These are phyloP conservation scores for Tricholoma saponaceum DNA, from an alignment of 768 basidiomycete genomes.

Conservation along the genomic window DNA sequence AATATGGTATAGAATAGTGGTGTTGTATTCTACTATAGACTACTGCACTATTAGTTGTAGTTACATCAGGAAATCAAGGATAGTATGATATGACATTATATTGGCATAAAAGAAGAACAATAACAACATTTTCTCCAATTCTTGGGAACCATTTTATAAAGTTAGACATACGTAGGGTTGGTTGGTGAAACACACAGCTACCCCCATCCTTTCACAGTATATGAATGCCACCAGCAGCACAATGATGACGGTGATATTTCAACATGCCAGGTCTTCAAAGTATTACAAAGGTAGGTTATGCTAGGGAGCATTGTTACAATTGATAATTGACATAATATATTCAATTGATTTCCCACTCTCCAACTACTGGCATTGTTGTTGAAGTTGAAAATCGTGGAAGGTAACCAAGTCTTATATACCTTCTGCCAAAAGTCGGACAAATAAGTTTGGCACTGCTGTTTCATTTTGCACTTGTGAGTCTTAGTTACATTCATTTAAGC, in stretches of 20 bases:
- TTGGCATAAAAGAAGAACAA: background rate
- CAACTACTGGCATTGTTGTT: background rate
- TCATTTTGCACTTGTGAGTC: background rate
- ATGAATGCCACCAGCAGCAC: background rate
- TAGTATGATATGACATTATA: background rate
- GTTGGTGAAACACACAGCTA: background rate
- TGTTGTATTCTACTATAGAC: too few species aligned
- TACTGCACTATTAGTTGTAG: too few species aligned
- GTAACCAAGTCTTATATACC: background rate
- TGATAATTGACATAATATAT: background rate
- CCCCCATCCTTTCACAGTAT: background rate
- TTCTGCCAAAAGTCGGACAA: background rate
- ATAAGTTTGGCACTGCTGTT: background rate
- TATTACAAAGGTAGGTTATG: background rate
- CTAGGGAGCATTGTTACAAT: background rate
- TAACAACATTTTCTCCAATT: background rate
- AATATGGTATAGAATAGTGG: too few species aligned
- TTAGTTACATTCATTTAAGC: background rate
- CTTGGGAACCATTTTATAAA: background rate
- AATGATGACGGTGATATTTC: background rate
- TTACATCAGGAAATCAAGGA: background rate
- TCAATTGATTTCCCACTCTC: background rate
- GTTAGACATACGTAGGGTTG: too few species aligned
- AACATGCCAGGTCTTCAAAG: background rate
- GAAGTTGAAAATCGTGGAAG: background rate